Base-by-base conservation (phyloP, 1,284 basidiomycete species). In the Ustilago xerochloae region DNA sequence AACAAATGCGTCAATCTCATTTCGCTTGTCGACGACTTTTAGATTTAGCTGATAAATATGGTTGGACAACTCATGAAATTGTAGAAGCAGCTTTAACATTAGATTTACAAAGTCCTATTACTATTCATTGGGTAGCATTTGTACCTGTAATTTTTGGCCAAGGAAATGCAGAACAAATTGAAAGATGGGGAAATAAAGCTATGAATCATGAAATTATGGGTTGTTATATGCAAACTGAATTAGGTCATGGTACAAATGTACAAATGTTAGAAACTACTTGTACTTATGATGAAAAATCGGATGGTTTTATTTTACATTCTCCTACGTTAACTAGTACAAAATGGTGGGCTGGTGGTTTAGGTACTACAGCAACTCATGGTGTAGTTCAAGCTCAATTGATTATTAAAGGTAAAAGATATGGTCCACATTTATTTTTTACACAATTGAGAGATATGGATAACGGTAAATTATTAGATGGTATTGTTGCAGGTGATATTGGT, bases 371-470 rank as follows among this genome's bases (percentile, higher is more conserved):
- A 0, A 93, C 91, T 0, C 91, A 93, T 81, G 91, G 91, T 10
- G 88, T 92, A 16, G 89, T 93, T 0, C 91, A 93, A 78, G 92
- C 92, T 1, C 89, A 91, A 67, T 85, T 93, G 12, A 88, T 92
- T 58, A 85, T 93, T 10, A 88, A 90, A 0, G 90, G 89, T 22
- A 88, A 88, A 79, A 88, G 90, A 70, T 84, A 89, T 65, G 92
- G 92, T 0, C 91, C 92, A 2, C 92, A 93, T 84, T 85, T 93
- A 36, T 93, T 93, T 85, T 88, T 93, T 64, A 85, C 91, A 1
- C 78, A 74, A 28, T 63, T 82, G 18, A 70, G 80, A 24, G 57
- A 67, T 26, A 75, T 91, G 41, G 87, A 91, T 88, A 75, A 47
- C 82, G 91, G 92, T 76, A 86, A 83, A 29, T 79, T 88, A 4